Conservation (phyloP, 306 rosid species). For the Leucaena leucocephala region DNA sequence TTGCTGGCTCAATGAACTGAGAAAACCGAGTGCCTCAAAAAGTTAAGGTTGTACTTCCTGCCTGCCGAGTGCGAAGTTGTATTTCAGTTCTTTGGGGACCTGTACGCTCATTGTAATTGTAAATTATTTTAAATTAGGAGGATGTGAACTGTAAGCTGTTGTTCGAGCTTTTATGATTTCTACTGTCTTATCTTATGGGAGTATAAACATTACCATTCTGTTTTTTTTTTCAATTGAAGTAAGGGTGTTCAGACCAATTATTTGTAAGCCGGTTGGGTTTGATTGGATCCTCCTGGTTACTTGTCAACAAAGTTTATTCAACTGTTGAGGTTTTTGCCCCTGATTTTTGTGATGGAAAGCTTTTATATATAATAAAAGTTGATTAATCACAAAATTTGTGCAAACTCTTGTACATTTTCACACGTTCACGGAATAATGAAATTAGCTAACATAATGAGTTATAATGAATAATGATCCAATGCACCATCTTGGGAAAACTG, state of each 20-base stretch:
- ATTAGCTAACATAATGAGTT: no score
- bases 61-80: conserved; percentile 6
- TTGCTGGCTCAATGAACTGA: conserved; percentile 28
- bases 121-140: neutral
- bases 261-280: neutral
- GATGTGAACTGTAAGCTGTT: neutral
- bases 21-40: conserved; percentile 33
- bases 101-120: conserved; percentile 13
- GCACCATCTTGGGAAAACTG: no score
- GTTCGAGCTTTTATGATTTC: conserved; percentile 6
- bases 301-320: neutral
- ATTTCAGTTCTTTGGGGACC: conserved; percentile 26
- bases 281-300: neutral
- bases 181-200: neutral
- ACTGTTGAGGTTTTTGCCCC: neutral
- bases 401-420: neutral
- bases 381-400: neutral
- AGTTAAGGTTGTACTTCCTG: conserved; percentile 15
- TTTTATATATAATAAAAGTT: neutral
- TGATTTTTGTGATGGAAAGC: neutral
- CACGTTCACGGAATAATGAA: no score
- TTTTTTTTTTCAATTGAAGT: no score
- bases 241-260: neutral
- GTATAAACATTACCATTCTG: neutral
- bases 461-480: no score